Evolutionary conservation across 768 basidiomycete species (phyloP).

Genomic region (Tricholoma hemisulphureum): DNA sequence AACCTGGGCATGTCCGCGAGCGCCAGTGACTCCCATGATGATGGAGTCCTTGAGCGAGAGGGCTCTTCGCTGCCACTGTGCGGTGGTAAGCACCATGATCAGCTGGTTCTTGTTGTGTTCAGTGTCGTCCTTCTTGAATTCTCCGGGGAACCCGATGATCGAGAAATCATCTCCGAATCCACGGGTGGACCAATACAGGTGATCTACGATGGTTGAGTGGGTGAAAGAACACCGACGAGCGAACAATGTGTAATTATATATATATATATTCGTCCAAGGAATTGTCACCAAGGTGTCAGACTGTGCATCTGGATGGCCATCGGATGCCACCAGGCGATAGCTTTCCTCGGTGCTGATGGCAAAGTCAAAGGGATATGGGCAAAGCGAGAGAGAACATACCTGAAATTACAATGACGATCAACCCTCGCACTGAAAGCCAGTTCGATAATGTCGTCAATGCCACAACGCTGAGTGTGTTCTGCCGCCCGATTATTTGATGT

Average conservation of each 20-base stretch:
- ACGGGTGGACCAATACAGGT: conserved; percentile 12
- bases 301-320: conserved; percentile 7
- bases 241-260: too few species aligned
- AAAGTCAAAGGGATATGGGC: neutral
- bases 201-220: neutral
- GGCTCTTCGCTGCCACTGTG: conserved; percentile 10
- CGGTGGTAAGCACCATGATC: conserved; percentile 11
- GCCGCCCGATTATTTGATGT: neutral
- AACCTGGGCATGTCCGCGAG: neutral
- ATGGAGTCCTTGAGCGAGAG: conserved; percentile 9
- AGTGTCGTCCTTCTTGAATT: conserved; percentile 11
- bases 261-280: conserved; percentile 2
- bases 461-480: neutral
- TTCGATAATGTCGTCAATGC: neutral
- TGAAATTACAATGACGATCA: conserved; percentile 8
- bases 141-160: conserved; percentile 12
- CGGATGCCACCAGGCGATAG: neutral
- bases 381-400: conserved; percentile 1
- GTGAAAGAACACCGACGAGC: neutral
- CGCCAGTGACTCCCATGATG: conserved; percentile 7
- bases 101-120: conserved; percentile 8
- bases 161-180: conserved; percentile 6
- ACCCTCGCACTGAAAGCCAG: neutral
- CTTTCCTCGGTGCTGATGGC: neutral
- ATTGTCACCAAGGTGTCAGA: conserved; percentile 7